Evolutionary conservation across 352 stramenopile genomes (phyloP).

Genomic region (Plasmopara muralis): DNA sequence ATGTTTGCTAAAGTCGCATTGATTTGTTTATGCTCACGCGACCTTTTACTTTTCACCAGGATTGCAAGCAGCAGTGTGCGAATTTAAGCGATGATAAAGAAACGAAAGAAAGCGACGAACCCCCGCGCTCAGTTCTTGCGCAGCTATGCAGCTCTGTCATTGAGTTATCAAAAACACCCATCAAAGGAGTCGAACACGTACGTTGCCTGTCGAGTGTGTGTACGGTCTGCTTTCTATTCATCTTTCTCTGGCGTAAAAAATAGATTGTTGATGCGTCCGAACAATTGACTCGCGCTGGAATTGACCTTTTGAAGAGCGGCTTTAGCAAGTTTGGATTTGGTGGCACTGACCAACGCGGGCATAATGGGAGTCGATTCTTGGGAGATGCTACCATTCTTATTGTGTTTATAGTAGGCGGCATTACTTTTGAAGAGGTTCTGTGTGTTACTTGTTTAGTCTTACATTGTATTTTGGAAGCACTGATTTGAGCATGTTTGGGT

Average conservation of each 20-base stretch:
- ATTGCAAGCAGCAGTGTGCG: slow-evolving; percentile 55
- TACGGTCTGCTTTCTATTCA: neutral
- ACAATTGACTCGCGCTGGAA: slow-evolving; percentile 65
- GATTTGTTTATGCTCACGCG: slow-evolving; percentile 5
- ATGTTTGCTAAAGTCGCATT: neutral
- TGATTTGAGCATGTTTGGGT: slow-evolving; percentile 5
- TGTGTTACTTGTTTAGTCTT: neutral
- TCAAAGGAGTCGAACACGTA: slow-evolving; percentile 46
- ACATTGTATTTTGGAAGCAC: neutral
- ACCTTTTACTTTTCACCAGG: slow-evolving; percentile 20
- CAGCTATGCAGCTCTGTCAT: slow-evolving; percentile 42
- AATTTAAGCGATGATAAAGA: slow-evolving; percentile 28
- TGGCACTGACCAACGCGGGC: slow-evolving; percentile 13
- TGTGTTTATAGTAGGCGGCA: slow-evolving; percentile 70
- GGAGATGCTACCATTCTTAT: slow-evolving; percentile 40
- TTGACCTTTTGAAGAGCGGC: slow-evolving; percentile 75
- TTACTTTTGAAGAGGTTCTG: slow-evolving; percentile 69
- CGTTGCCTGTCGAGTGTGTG: slow-evolving; percentile 1
- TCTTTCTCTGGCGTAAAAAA: neutral
- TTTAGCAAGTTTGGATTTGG: slow-evolving; percentile 78
- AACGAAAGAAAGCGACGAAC: slow-evolving; percentile 5
- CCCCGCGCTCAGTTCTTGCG: slow-evolving; percentile 31
- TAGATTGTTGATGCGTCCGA: slow-evolving; percentile 74
- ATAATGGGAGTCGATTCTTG: slow-evolving; percentile 23
- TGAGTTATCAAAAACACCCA: slow-evolving; percentile 18